Percentiles rank a stretch among this genome's conserved stretches.
These are phyloP conservation scores for Cenchrus fungigraminus DNA, from an alignment of 176 grass and related monocot genomes.

Conservation along the genomic window DNA sequence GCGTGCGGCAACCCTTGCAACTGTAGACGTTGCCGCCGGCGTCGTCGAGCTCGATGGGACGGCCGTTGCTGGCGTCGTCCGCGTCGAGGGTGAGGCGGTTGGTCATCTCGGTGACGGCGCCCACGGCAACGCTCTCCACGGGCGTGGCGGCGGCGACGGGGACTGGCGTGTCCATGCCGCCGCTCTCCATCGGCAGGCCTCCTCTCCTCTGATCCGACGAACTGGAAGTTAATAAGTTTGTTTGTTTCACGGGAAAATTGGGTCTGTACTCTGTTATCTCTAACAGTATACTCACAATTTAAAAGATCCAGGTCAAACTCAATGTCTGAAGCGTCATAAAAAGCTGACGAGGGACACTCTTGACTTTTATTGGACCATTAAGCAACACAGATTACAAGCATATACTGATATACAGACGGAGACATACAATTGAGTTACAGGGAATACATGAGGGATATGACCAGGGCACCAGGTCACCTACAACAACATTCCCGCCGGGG, in stretches of 20 bases:
- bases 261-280: too few species aligned
- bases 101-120: constrained; percentile 45
- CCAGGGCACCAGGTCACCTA: constrained; percentile 17
- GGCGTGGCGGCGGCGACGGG: too few species aligned
- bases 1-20: constrained; percentile 61
- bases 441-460: neutral
- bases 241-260: too few species aligned
- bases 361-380: constrained; percentile 38
- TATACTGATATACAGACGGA: constrained; percentile 32
- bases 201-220: too few species aligned
- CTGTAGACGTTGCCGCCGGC: constrained; percentile 50
- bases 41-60: constrained; percentile 59
- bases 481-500: constrained; percentile 39
- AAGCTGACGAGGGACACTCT: neutral
- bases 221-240: too few species aligned
- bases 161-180: too few species aligned
- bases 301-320: too few species aligned
- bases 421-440: constrained; percentile 10
- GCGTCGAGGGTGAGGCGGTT: constrained; percentile 45
- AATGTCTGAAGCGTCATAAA: too few species aligned
- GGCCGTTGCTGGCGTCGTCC: neutral
- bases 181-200: too few species aligned
- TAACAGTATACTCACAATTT: too few species aligned
- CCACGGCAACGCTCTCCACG: neutral
- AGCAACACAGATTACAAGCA: constrained; percentile 38